These are phyloP conservation scores for Tylopilus balloui DNA, from an alignment of 768 basidiomycete species.

Conservation along the genomic window DNA sequence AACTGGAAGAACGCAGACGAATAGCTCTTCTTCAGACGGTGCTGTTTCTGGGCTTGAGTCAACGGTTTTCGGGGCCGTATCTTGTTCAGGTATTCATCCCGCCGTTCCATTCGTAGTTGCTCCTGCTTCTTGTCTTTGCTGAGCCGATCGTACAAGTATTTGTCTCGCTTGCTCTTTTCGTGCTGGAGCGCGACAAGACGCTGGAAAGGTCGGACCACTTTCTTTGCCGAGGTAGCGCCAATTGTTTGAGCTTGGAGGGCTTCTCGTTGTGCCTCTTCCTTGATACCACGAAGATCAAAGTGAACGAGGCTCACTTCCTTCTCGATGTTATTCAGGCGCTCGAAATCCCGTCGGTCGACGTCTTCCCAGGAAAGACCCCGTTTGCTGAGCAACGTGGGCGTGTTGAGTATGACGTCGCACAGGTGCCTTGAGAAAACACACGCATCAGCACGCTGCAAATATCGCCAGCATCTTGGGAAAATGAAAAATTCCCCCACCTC, in stretches of 20 bases:
- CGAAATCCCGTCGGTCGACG: conserved; percentile 61
- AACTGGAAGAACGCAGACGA: conserved; percentile 75
- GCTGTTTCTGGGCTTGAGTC: conserved; percentile 59
- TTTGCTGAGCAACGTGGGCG: conserved; percentile 41
- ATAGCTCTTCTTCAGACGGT: conserved; percentile 86
- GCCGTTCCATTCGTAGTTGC: conserved; percentile 64
- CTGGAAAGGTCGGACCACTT: conserved; percentile 61
- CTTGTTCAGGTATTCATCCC: conserved; percentile 70
- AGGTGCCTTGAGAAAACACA: conserved; percentile 53
- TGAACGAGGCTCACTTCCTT: conserved; percentile 56
- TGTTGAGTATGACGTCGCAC: conserved; percentile 57
- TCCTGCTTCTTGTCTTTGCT: conserved; percentile 75
- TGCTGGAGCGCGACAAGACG: conserved; percentile 58
- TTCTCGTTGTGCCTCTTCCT: conserved; percentile 72
- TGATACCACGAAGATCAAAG: conserved; percentile 69
- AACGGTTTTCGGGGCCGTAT: conserved; percentile 57
- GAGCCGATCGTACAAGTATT: conserved; percentile 59
- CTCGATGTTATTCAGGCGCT: conserved; percentile 73
- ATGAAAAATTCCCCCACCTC: conserved; percentile 43
- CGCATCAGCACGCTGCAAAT: conserved; percentile 12
- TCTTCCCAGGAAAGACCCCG: conserved; percentile 50
- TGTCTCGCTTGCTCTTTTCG: conserved; percentile 81
- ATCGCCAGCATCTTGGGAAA: background rate
- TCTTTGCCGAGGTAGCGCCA: conserved; percentile 47
- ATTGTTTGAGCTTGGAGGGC: conserved; percentile 40